Base-by-base conservation (phyloP, 1,284 basidiomycete species). In the Malassezia sp. region DNA sequence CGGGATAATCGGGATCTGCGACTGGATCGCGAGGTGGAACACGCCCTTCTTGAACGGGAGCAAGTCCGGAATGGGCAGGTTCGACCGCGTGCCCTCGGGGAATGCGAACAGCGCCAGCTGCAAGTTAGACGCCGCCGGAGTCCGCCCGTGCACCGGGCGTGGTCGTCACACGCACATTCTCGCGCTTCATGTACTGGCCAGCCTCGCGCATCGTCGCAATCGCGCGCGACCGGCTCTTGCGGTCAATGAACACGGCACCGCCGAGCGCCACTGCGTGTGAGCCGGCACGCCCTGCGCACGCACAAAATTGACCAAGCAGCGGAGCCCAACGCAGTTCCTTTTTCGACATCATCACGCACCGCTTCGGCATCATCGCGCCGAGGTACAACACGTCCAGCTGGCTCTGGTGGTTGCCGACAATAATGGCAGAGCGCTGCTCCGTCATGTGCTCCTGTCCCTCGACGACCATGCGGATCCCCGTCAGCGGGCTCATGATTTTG, bases 1-100 rank as follows among this genome's bases (percentile, higher is more conserved):
- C 8, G 91, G 89, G 14, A 88, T 78, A 58, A 99, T 82, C 67
- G 73, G 52, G 0, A 74, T 53, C 18, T 82, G 82, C 6, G 83
- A 82, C 72, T 93, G 83, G 12, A 96, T 77, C 11, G 93, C 91
- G 28, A 96, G 78, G 67, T 97, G 88, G 77, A 97, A 97, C 0
- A 89, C 90, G 30, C 93, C 93, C 73, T 95, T 99, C 75, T 99
- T 99, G 75, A 99, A 84, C 0, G 87, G 83, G 2, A 88, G 76
- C 27, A 70, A 45, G 28, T 61, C 67, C 0, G 67, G 67, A 0
- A 60, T 54, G 1, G 63, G 57, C 12, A 67, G 31, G 9, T 64
- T 59, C n/a, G 59, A 61, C 11, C 93, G 79, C 2, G 67, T 70
- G 32, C 67, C 67, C 34, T 70, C 67, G 17, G 67, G 67, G 52